phyloP scores from a whole-genome alignment of 2,329 filamentous ascomycete species.

The Mycosphaerelloides madeirae region DNA sequence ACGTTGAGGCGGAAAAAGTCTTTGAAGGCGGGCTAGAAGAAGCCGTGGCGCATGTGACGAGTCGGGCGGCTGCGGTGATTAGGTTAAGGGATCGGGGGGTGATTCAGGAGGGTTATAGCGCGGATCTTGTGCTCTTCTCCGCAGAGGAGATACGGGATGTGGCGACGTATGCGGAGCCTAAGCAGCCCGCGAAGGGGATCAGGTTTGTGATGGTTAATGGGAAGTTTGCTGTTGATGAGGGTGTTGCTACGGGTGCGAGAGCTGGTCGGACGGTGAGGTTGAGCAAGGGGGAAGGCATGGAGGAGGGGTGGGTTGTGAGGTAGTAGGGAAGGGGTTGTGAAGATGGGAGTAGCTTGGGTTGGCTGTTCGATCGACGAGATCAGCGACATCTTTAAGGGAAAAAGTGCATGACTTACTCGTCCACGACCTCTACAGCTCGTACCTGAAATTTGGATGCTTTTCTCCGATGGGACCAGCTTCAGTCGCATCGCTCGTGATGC shows the following conservation, averaged over 20 bases:
- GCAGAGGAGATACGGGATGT: slow-evolving; percentile 20
- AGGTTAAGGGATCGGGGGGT: slow-evolving; percentile 21
- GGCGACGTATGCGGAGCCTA: slow-evolving; percentile 25
- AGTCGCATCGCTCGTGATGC: not conserved
- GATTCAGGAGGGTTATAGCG: slow-evolving; percentile 21
- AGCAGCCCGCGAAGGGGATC: slow-evolving; percentile 24
- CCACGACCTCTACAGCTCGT: not conserved
- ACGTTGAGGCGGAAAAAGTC: slow-evolving; percentile 21
- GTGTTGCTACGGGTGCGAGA: slow-evolving; percentile 16
- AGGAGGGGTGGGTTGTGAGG: slow-evolving; percentile 11
- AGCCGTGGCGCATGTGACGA: slow-evolving; percentile 26
- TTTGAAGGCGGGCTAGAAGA: slow-evolving; percentile 27
- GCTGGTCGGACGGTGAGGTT: slow-evolving; percentile 22
- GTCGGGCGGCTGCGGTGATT: slow-evolving; percentile 21
- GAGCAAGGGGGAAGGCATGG: too few relatives aligned
- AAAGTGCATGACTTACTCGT: too few relatives aligned
- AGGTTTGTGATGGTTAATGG: slow-evolving; percentile 26
- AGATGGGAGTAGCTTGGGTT: not conserved
- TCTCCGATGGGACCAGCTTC: too few relatives aligned
- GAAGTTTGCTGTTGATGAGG: slow-evolving; percentile 22
- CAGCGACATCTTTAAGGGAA: not conserved
- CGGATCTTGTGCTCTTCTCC: slow-evolving; percentile 27
- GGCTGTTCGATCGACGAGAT: not conserved
- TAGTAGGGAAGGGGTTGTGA: too few relatives aligned
- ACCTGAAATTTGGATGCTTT: not conserved